phyloP scores from a whole-genome alignment of 75 land plant genomes.

The Pinus albicaulis region DNA sequence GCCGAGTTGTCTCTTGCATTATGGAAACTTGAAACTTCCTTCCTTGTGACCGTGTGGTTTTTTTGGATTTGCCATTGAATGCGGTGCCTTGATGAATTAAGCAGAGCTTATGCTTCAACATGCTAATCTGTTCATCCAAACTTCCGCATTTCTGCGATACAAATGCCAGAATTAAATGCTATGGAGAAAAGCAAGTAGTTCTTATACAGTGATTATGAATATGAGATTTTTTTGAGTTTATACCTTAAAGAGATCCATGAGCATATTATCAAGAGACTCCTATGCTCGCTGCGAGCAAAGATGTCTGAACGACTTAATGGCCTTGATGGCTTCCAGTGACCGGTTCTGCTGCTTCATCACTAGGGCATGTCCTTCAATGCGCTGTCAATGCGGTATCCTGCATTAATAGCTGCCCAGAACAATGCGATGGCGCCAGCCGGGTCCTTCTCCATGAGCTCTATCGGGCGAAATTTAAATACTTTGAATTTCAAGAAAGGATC shows the following conservation, averaged over 20 bases:
- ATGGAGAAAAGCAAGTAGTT: too few species aligned
- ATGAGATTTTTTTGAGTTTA: too few species aligned
- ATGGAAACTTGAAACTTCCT: slow-evolving; percentile 62
- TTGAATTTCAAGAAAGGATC: too few species aligned
- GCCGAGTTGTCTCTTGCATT: slow-evolving; percentile 82
- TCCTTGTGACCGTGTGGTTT: slow-evolving; percentile 64
- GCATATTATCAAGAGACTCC: slow-evolving; percentile 69
- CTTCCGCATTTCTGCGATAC: slow-evolving; percentile 62
- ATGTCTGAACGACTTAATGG: too few species aligned
- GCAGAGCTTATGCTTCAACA: slow-evolving; percentile 47
- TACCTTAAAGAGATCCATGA: slow-evolving; percentile 76
- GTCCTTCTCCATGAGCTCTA: slow-evolving; percentile 27
- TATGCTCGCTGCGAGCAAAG: slow-evolving; percentile 31
- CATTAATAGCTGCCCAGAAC: slow-evolving; percentile 65
- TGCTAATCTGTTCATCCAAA: too few species aligned
- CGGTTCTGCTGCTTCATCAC: slow-evolving; percentile 35
- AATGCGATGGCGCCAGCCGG: slow-evolving; percentile 34
- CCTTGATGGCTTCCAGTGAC: too few species aligned
- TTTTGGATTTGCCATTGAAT: slow-evolving; percentile 88
- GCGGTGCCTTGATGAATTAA: slow-evolving; percentile 76
- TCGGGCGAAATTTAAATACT: too few species aligned
- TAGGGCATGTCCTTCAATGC: slow-evolving; percentile 75
- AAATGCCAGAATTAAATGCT: neutral
- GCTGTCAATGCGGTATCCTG: slow-evolving; percentile 67
- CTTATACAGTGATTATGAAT: too few species aligned